Evolutionary conservation across 2,329 filamentous ascomycete species (phyloP), one percentile per base, ranked within the genome.

Genomic region (Penicillium hesseltinei): DNA sequence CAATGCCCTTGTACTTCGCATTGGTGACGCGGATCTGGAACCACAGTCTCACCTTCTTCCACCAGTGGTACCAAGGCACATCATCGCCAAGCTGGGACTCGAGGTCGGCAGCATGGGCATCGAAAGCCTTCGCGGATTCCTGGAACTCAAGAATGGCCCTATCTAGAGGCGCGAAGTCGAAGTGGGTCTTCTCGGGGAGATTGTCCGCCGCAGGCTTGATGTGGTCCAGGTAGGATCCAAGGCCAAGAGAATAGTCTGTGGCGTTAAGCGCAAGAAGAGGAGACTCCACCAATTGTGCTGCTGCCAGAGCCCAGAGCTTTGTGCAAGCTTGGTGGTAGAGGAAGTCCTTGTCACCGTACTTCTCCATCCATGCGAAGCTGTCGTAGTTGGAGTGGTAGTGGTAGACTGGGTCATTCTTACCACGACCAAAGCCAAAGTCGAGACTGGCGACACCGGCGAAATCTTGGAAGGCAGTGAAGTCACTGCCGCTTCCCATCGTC

Each of bases 321-420:
- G 88, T 81, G 77, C 87, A 84, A 47, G 87, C 79, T 59, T 80
- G 65, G 65, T 88, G 85, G 65, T 88, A 86, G 8, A 80, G 70
- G 73, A 83, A 87, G 11, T 73, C 76, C 0, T 79, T 77, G 63
- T 96, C 91, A 4, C 90, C 90, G 63, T 85, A 91, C 3, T 79
- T 87, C 15, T 87, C 81, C 89, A 94, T 94, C 91, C 91, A 95
- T 66, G 88, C 79, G 69, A 90, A 92, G 35, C 84, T 89, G 69
- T 95, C 91, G 69, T 92, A 95, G 74, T 94, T 94, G 60, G 84
- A 79, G 66, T 95, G 90, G 68, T 94, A 95, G 73, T 91, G 89
- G 67, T 91, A 90, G 45, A 82, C 77, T 56, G 80, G 72, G 43
- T 81, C 80, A 2, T 74, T 69, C 0, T 64, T 57, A 25, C 73